Base-by-base conservation (phyloP, 495 filamentous ascomycete species). In the Annulohypoxylon moriforme region DNA sequence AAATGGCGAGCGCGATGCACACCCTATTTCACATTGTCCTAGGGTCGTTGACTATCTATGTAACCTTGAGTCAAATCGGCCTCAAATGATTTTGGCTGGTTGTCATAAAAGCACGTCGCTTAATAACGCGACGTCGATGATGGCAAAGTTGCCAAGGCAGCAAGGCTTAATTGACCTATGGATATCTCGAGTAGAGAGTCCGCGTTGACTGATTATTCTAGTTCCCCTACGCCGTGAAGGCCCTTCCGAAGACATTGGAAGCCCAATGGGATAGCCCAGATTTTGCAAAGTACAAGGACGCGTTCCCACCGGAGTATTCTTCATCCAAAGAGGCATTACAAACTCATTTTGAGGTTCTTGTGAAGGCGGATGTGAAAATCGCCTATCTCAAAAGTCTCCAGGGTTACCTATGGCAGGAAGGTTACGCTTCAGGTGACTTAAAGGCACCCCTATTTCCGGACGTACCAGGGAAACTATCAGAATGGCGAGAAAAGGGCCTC, bases 321-420 rank as follows among this genome's bases (percentile, higher is more conserved):
- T 73, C 74, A 44, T 82, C 83, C 20, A 85, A 83, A 36, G 77
- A 79, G 4, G 83, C 84, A 31, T 79, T 93, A 52, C 71, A 82
- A 46, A 78, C 84, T 0, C 89, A 92, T 75, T 84, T 92, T 58
- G 78, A 84, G 67, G 88, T 91, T 67, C 86, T 93, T 62, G 89
- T 89, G 70, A 79, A 80, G 59, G 85, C 82, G 59, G 91, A 93
- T 73, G 81, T 91, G 60, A 93, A 93, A 78, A 78, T 88, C 59
- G 78, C 87, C 31, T 91, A 90, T 76, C 83, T 93, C 62, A 93
- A 93, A 78, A 83, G 86, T 68, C 85, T 93, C 59, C 91, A 93
- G 81, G 90, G 91, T 70, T 87, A 91, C 77, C 84, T 93, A 44
- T 93, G 89, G 89, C 77, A 85, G 69, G 80, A 81, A 20, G 91